Percentiles rank a stretch among this genome's conserved stretches.
These are phyloP conservation scores for Chloromonas sp. DNA, from an alignment of 163 green algal species.

Conservation along the genomic window DNA sequence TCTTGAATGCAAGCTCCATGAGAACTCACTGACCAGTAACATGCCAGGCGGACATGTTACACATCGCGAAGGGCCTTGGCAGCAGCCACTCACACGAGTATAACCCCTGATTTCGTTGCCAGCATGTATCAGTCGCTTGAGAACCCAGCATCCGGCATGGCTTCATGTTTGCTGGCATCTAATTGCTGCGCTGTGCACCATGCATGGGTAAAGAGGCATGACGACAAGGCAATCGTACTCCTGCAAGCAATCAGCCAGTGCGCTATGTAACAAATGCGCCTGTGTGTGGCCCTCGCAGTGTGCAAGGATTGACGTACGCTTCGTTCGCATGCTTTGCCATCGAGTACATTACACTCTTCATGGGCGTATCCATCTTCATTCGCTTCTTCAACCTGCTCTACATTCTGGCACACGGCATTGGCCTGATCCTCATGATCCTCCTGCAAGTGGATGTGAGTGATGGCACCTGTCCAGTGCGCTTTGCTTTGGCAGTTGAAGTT, in stretches of 20 bases:
- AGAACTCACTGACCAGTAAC: background rate
- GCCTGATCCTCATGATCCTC: constrained; percentile 29
- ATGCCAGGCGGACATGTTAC: too few relatives aligned
- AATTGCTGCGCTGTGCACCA: background rate
- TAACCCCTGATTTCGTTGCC: background rate
- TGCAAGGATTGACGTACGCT: constrained; percentile 30
- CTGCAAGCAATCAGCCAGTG: background rate
- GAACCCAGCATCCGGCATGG: too few relatives aligned
- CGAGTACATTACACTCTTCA: constrained; percentile 47
- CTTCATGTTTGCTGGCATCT: background rate
- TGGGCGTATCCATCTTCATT: constrained; percentile 52
- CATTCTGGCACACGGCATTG: constrained; percentile 34
- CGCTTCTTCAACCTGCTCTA: constrained; percentile 22
- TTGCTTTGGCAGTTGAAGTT: background rate
- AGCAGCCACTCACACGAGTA: background rate
- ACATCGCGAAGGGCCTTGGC: background rate
- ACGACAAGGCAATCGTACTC: background rate
- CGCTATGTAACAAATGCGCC: background rate
- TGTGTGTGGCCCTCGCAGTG: constrained; percentile 12
- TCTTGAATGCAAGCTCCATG: background rate
- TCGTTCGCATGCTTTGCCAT: constrained; percentile 44
- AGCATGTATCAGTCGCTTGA: too few relatives aligned
- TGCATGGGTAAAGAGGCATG: background rate
- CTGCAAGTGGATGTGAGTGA: constrained; percentile 33
- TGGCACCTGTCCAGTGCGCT: background rate